Conservation (phyloP, 202 grass and related monocot species). For the Panicum hallii region DNA sequence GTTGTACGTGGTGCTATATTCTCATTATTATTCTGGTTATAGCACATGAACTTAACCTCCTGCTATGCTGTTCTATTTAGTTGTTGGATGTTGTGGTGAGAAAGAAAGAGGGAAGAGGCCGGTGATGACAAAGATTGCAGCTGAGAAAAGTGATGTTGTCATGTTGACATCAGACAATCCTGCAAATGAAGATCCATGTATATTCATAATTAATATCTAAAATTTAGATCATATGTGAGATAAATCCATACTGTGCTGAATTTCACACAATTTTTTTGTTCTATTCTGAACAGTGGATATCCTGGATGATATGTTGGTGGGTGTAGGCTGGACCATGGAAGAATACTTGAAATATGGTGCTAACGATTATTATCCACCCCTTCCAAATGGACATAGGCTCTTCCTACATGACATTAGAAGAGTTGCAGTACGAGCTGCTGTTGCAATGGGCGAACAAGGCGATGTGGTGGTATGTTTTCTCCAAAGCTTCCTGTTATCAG, state of each 20-base stretch:
- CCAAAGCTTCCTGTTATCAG: not conserved
- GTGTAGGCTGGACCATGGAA: conserved; percentile 95
- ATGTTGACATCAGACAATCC: conserved; percentile 99
- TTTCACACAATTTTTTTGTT: conserved; percentile 41
- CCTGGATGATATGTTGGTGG: conserved; percentile 96
- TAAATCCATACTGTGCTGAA: conserved; percentile 23
- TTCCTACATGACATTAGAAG: conserved; percentile 95
- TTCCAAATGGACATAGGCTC: conserved; percentile 91
- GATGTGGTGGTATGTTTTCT: conserved; percentile 88
- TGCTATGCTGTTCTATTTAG: conserved; percentile 59
- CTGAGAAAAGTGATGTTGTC: conserved; percentile 97
- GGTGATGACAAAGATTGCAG: conserved; percentile 84
- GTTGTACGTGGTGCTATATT: conserved; percentile 1
- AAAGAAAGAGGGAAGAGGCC: conserved; percentile 94
- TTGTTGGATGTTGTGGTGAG: conserved; percentile 94
- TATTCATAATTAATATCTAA: conserved; percentile 41
- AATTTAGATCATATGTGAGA: conserved; percentile 12
- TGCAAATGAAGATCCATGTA: conserved; percentile 95
- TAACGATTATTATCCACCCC: conserved; percentile 98
- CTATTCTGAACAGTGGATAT: conserved; percentile 79
- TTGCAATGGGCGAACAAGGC: conserved; percentile 97
- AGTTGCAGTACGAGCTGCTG: conserved; percentile 92
- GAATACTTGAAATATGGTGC: conserved; percentile 93
- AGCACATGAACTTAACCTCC: conserved; percentile 32
- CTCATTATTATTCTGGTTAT: not conserved